Base-by-base conservation (phyloP, 768 basidiomycete species). In the Xanthoconium purpureum region DNA sequence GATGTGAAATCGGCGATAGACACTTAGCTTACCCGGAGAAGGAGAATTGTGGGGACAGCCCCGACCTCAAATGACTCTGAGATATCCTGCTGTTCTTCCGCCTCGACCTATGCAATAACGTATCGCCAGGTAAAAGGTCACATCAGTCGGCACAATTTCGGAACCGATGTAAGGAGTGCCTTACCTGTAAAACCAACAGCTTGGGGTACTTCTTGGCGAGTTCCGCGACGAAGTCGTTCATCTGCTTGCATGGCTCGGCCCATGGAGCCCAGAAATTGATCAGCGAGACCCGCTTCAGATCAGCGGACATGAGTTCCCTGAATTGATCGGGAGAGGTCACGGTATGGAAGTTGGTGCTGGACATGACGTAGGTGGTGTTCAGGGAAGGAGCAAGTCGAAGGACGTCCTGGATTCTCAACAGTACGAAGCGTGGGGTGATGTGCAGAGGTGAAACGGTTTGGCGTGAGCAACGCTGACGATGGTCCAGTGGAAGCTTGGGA, bases 211-310 rank as follows among this genome's bases (percentile, higher is more conserved):
- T 88, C 59, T 80, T 83, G 2, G 94, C 83, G 44, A 96, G 78
- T 64, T 90, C 88, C 10, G 66, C 57, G 17, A 89, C 82, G 33
- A 94, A 83, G 43, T 84, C 77, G 74, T 94, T 94, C 88, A 97
- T 96, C 64, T 87, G 81, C 63, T 80, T 80, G 78, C 95, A 98
- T 39, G 94, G 94, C 58, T 84, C 89, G 0, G 94, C 97, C 92
- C 93, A 89, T 72, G 84, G 77, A 42, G 95, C 91, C 89, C 94
- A 95, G 71, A 98, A 99, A 74, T 90, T 92, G 67, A 97, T 84
- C 37, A 96, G 77, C 5, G 94, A 94, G 24, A 96, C 81, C 20
- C 90, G 78, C 18, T 81, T 73, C 35, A 99, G 82, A 73, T 98
- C 95, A 20, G 72, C 66, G 0, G 85, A 86, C 46, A 98, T 83